A percentile compares a stretch with the other conserved stretches of the same genome.
These are phyloP conservation scores for Phytophthora colocasiae DNA, from an alignment of 352 stramenopile species.

Conservation along the genomic window DNA sequence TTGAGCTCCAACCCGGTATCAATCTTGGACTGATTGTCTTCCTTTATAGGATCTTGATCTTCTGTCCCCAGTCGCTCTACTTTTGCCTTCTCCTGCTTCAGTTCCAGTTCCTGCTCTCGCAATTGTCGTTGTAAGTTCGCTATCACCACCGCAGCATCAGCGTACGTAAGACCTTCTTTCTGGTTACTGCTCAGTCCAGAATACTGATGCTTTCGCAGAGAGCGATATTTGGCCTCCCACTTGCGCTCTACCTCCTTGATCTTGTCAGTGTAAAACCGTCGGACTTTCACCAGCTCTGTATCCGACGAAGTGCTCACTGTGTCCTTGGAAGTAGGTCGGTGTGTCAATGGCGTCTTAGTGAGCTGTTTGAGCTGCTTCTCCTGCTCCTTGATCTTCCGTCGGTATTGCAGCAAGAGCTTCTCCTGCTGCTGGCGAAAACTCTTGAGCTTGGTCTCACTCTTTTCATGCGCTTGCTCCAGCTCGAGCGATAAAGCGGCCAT, in stretches of 20 bases:
- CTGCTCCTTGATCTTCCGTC: slow-evolving; percentile 64
- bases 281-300: slow-evolving; percentile 58
- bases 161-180: slow-evolving; percentile 40
- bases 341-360: slow-evolving; percentile 16
- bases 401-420: slow-evolving; percentile 73
- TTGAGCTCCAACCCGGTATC: slow-evolving; percentile 36
- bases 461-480: slow-evolving; percentile 54
- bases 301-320: slow-evolving; percentile 17
- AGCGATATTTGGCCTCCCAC: slow-evolving; percentile 73
- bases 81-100: slow-evolving; percentile 35
- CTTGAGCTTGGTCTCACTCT: slow-evolving; percentile 63
- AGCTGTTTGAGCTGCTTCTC: slow-evolving; percentile 48
- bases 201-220: slow-evolving; percentile 60
- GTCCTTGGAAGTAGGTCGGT: slow-evolving; percentile 19
- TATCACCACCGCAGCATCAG: slow-evolving; percentile 47
- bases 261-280: slow-evolving; percentile 78
- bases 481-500: slow-evolving; percentile 54
- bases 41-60: slow-evolving; percentile 5
- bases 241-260: slow-evolving; percentile 81
- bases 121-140: slow-evolving; percentile 46
- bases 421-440: slow-evolving; percentile 86
- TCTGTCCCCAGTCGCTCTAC: slow-evolving; percentile 33
- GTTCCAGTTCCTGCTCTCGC: slow-evolving; percentile 26
- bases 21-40: slow-evolving; percentile 3
- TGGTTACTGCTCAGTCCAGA: slow-evolving; percentile 27